Base-by-base conservation (phyloP, 768 basidiomycete species). In the Pseudohyphozyma bogoriensis region DNA sequence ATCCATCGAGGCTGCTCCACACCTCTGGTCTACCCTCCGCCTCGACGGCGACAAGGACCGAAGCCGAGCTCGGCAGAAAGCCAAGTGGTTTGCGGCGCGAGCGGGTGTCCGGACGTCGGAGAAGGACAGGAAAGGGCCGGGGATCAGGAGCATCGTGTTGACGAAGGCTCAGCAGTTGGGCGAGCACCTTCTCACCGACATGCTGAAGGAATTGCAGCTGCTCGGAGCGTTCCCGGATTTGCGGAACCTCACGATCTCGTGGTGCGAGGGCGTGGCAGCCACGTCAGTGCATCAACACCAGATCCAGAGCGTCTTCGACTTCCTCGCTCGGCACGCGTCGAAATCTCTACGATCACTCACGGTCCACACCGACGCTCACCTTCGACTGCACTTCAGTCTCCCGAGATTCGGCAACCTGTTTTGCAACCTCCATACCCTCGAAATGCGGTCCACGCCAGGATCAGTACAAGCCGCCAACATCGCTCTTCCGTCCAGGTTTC, bases 351-450 rank as follows among this genome's bases (percentile, higher is more conserved):
- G 18, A 7, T 52, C 60, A 4, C 33, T 62, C 36, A 49, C 44
- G 4, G 36, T 62, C 28, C 31, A 47, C 45, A 57, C 60, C 20
- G 31, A 46, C 7, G 15, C 51, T 0, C 55, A 57, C 31, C 51
- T 62, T 3, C 55, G 51, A 3, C 32, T 62, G 37, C 42, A 44
- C 24, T 57, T 62, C 51, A 33, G 28, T 24, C 51, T 62, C 15
- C 51, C 50, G 0, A 50, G 51, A 5, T 22, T 62, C 36, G 55
- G 55, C 1, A 29, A 52, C 33, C 31, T 51, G 2, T 62, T 62
- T 51, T 0, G 45, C 35, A 26, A 26, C 2, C 44, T 62, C 20
- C 6, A 26, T 4, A 31, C 33, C 6, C 60, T 61, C 51, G 49
- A 51, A 13, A 18, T 61, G 1, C 39, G 47, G 0, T 53, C 60